These are phyloP conservation scores for Phytophthora ramorum DNA, from an alignment of 352 stramenopile species.

Conservation along the genomic window DNA sequence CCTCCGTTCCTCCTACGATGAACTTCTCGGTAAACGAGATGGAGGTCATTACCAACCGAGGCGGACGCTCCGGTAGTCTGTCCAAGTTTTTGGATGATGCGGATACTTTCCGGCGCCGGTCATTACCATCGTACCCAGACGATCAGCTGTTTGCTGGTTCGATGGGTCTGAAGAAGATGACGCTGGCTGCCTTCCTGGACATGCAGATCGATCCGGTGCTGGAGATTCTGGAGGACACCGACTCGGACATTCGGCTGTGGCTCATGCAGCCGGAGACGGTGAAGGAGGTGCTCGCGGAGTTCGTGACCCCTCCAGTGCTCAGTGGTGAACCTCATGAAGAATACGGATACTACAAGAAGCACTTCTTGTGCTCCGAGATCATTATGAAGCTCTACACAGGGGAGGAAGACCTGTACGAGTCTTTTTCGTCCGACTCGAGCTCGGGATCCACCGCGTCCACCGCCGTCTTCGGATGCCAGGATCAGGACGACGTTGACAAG, in stretches of 20 bases:
- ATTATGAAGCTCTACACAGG: slow-evolving; percentile 92
- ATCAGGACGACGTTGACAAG: slow-evolving; percentile 73
- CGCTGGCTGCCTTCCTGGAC: slow-evolving; percentile 67
- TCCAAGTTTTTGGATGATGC: slow-evolving; percentile 86
- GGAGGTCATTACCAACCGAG: slow-evolving; percentile 84
- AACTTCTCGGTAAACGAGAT: slow-evolving; percentile 86
- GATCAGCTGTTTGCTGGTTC: slow-evolving; percentile 53
- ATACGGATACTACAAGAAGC: slow-evolving; percentile 91
- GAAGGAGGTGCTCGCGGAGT: slow-evolving; percentile 78
- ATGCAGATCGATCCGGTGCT: slow-evolving; percentile 89
- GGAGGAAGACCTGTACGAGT: slow-evolving; percentile 90
- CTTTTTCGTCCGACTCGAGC: slow-evolving; percentile 85
- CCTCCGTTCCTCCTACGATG: slow-evolving; percentile 62
- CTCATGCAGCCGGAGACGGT: slow-evolving; percentile 83
- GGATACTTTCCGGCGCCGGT: slow-evolving; percentile 75
- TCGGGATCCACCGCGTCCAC: slow-evolving; percentile 69
- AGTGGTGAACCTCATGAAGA: slow-evolving; percentile 82
- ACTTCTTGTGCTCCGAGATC: slow-evolving; percentile 90
- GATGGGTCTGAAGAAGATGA: slow-evolving; percentile 75
- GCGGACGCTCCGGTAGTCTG: slow-evolving; percentile 66
- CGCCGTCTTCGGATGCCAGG: slow-evolving; percentile 84
- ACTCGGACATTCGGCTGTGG: slow-evolving; percentile 87
- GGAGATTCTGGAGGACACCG: slow-evolving; percentile 85
- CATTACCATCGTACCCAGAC: slow-evolving; percentile 78
- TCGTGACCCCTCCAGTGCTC: slow-evolving; percentile 82